These are phyloP conservation scores for Haplosporangium sp. DNA, from an alignment of 371 early-diverging fungal genomes.

Conservation along the genomic window DNA sequence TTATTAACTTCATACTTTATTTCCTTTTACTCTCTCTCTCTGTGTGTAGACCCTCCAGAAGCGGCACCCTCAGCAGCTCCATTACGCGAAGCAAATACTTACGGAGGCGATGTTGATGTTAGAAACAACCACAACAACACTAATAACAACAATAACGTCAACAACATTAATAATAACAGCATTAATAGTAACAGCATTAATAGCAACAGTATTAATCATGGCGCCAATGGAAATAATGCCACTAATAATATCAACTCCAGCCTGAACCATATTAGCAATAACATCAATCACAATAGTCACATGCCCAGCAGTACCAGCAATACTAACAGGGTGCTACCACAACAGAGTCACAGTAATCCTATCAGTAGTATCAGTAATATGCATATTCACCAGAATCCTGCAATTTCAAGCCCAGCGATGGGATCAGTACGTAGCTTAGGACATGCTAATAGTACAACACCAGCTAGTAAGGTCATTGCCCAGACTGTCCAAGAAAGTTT, in stretches of 20 bases:
- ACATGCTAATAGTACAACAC: not conserved
- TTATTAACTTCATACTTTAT: not conserved
- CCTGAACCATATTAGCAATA: not conserved
- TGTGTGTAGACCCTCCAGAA: slow-evolving; percentile 32
- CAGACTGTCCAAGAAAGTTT: slow-evolving; percentile 50
- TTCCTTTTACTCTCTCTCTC: not conserved
- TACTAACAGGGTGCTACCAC: slow-evolving; percentile 8
- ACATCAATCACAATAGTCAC: slow-evolving; percentile 1
- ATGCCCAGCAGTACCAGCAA: slow-evolving; percentile 1
- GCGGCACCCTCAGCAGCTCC: slow-evolving; percentile 8
- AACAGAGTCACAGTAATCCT: slow-evolving; percentile 18
- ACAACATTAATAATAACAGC: slow-evolving; percentile 1
- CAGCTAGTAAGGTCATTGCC: slow-evolving; percentile 31
- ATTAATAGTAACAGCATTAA: not conserved
- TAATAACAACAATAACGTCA: not conserved
- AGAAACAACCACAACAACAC: not conserved
- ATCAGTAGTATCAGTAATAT: slow-evolving; percentile 27
- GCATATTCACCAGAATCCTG: slow-evolving; percentile 43
- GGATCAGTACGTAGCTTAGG: slow-evolving; percentile 26
- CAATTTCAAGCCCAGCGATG: slow-evolving; percentile 30
- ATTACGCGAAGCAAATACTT: slow-evolving; percentile 10
- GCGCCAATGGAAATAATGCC: not conserved
- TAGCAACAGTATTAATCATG: not conserved
- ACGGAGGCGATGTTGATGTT: slow-evolving; percentile 5
- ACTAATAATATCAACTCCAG: not conserved